Base-by-base conservation (phyloP, 805 yeast species). In the Starmerella davenportii region DNA sequence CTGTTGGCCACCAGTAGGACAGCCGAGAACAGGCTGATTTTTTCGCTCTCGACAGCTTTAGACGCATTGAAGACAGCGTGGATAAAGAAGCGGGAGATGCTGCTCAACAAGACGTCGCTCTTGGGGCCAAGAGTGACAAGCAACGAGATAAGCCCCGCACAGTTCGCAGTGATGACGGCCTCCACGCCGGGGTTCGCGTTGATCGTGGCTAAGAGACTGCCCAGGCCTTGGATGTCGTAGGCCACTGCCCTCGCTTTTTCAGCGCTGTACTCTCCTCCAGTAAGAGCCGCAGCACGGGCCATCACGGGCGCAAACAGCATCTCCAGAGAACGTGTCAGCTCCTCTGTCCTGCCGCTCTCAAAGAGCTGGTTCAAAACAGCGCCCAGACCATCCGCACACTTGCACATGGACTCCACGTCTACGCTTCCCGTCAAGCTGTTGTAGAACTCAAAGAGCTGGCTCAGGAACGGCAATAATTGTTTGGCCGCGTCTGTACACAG, bases 401-500 rank as follows among this genome's bases (percentile, higher is more conserved):
- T 93, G 52, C 72, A 73, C 30, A 77, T 61, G 1, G 93, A 75
- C 38, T 72, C 73, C 21, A 70, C 55, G 50, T 79, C 93, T 30
- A 84, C 60, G 21, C 63, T 54, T 28, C 62, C 61, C 36, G 64
- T 62, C 21, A 76, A 64, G 42, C 64, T 65, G 37, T 70, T 69
- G 58, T 82, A 87, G 43, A 90, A 74, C 45, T 70, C 65, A 48
- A 76, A 73, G 40, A 90, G 64, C 55, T 82, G 93, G 39, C 74
- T 81, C 47, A 82, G 61, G 54, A 69, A 80, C 35, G 68, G 68
- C 16, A 74, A 69, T 47, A 90, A 61, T 14, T 74, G 62, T 11
- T 56, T 51, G 0, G 85, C 69, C 52, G 98, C 90, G 58, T 92
- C 98, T 52, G 80, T 79, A 60, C 95, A 85, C 52, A 90, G 81